Conservation (phyloP, 352 stramenopile species). For the Phytophthora fragariaefolia region DNA sequence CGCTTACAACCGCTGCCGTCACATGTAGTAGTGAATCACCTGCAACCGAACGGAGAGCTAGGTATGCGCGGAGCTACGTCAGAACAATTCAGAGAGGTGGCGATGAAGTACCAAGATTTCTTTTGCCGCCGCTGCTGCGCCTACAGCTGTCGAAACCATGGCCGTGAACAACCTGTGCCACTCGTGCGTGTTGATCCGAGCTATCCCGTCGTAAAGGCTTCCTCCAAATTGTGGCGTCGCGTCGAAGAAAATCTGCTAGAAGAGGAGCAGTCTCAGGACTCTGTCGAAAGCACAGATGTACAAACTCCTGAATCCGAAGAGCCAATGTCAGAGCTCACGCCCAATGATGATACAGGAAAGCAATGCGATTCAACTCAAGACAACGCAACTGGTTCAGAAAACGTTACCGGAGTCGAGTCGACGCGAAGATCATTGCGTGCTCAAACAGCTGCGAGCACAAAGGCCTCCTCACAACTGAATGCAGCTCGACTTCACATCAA, state of each 20-base stretch:
- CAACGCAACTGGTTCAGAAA: conserved; percentile 2
- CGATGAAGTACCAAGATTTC: conserved; percentile 53
- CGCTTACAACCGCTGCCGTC: conserved; percentile 41
- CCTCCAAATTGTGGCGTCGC: conserved; percentile 39
- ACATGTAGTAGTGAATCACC: conserved; percentile 40
- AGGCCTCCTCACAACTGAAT: conserved; percentile 49
- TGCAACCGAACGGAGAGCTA: conserved; percentile 15
- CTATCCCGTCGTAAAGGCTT: conserved; percentile 61
- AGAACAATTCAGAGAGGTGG: conserved; percentile 36
- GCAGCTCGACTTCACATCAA: conserved; percentile 39
- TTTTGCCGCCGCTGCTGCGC: conserved; percentile 80
- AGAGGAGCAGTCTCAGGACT: conserved; percentile 13
- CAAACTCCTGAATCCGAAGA: conserved; percentile 11
- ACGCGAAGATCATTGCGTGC: conserved; percentile 50
- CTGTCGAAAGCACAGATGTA: conserved; percentile 27
- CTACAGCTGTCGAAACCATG: conserved; percentile 83
- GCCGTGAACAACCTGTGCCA: conserved; percentile 55
- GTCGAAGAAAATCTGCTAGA: conserved; percentile 34
- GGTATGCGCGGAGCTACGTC: conserved; percentile 31
- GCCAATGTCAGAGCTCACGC: conserved; percentile 13
- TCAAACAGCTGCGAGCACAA: conserved; percentile 64
- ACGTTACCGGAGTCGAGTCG: conserved; percentile 18
- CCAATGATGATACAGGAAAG: conserved; percentile 6
- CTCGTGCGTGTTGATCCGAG: conserved; percentile 56
- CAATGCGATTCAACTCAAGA: not conserved